phyloP scores from a whole-genome alignment of 305 asterid species.

The Solanum hybrid region DNA sequence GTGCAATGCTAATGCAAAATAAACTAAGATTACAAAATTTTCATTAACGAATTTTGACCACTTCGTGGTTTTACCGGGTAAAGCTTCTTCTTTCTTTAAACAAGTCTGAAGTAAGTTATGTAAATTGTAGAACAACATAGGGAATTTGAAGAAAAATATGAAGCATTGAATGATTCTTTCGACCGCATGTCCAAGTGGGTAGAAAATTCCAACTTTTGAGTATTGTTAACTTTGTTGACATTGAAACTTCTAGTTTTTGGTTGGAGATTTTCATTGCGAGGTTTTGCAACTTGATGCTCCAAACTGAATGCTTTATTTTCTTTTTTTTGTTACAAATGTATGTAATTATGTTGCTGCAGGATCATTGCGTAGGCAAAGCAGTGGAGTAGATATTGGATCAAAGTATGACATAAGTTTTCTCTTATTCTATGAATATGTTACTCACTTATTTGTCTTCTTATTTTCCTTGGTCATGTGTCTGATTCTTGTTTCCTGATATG shows the following conservation, averaged over 20 bases:
- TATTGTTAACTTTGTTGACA: neutral
- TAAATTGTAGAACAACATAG: neutral
- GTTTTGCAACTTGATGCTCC: neutral
- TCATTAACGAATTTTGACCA: neutral
- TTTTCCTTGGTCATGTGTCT: neutral
- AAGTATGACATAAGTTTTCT: slow-evolving; percentile 26
- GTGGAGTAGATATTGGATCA: slow-evolving; percentile 50
- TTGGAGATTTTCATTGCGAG: neutral
- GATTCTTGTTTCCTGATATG: slow-evolving; percentile 16
- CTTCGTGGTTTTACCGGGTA: neutral
- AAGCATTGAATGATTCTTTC: neutral
- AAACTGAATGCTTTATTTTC: neutral
- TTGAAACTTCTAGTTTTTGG: neutral
- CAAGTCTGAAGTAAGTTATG: neutral
- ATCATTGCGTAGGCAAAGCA: slow-evolving; percentile 51
- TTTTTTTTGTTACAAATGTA: neutral
- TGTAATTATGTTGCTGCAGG: slow-evolving; percentile 32
- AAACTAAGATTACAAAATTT: neutral
- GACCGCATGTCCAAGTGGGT: neutral
- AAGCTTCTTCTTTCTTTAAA: neutral
- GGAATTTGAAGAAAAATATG: neutral
- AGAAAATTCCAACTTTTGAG: neutral
- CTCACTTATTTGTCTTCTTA: neutral
- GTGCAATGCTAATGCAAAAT: neutral
- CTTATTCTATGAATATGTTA: neutral